A percentile compares a stretch with the other conserved stretches of the same genome.
Conservation (phyloP, 202 grass and related monocot genomes). For the Schoenoplectus triqueter region DNA sequence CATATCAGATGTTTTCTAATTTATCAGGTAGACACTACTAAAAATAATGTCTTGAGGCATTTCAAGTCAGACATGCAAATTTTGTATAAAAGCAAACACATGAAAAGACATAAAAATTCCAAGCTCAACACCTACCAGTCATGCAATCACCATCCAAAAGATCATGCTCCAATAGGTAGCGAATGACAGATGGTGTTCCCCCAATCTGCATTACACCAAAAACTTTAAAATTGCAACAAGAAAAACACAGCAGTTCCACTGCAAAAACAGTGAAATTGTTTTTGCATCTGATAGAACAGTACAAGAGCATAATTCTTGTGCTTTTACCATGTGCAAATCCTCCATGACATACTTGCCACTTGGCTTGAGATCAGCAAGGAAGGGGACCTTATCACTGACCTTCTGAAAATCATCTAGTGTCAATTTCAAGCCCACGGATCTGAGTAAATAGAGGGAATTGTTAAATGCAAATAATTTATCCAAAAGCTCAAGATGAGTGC, state of each 20-base stretch:
- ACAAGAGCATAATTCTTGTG: neutral
- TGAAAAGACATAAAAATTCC: neutral
- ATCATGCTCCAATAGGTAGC: constrained; percentile 86
- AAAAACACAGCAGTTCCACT: neutral
- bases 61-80: constrained; percentile 1
- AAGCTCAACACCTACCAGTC: constrained; percentile 61
- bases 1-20: neutral
- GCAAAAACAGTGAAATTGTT: neutral
- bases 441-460: constrained; percentile 53
- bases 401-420: constrained; percentile 99
- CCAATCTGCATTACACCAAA: constrained; percentile 62
- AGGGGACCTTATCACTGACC: constrained; percentile 93
- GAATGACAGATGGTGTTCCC: constrained; percentile 89
- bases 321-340: constrained; percentile 89
- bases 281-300: neutral
- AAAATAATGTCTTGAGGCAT: neutral
- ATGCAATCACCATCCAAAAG: constrained; percentile 93
- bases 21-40: neutral
- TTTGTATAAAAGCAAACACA: neutral
- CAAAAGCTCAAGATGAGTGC: neutral
- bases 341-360: constrained; percentile 99
- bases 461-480: neutral
- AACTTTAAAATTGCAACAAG: constrained; percentile 25
- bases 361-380: constrained; percentile 98
- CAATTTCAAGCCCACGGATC: constrained; percentile 87